Evolutionary conservation across 2,329 filamentous ascomycete species (phyloP).

Genomic region (Aureobasidium leucospermi): DNA sequence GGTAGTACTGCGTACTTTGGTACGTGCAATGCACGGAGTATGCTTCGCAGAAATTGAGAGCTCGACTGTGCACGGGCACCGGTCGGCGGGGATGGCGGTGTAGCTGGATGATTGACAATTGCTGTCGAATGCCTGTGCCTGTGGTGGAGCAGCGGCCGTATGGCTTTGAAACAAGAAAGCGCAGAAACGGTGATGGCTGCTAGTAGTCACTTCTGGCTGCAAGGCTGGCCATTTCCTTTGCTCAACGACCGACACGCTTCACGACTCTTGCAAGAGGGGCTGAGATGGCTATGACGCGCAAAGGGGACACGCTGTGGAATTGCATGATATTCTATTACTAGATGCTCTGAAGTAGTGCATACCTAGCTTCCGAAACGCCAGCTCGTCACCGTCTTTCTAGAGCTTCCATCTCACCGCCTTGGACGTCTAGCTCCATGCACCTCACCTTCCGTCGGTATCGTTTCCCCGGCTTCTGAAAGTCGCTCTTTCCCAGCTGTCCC

Average conservation of each 20-base stretch:
- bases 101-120: not conserved
- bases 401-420: constrained; percentile 9
- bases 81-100: constrained; percentile 5
- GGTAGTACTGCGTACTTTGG: constrained; percentile 2
- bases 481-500: too few species aligned
- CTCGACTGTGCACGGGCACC: not conserved
- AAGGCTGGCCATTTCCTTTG: too few species aligned
- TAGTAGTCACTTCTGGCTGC: too few species aligned
- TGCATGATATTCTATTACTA: not conserved
- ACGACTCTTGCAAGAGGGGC: not conserved
- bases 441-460: not conserved
- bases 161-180: constrained; percentile 2
- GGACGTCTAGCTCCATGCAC: constrained; percentile 1
- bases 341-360: not conserved
- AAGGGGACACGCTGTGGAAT: not conserved
- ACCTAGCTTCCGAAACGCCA: not conserved
- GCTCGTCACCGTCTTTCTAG: constrained; percentile 8
- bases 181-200: too few species aligned
- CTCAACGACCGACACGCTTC: not conserved
- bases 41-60: not conserved
- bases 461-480: not conserved
- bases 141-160: constrained; percentile 4
- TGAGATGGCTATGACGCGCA: not conserved
- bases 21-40: not conserved
- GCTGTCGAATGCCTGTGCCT: not conserved